A percentile compares a stretch with the other conserved stretches of the same genome.
Conservation (phyloP, 306 rosid species). For the Calophaca sinica region DNA sequence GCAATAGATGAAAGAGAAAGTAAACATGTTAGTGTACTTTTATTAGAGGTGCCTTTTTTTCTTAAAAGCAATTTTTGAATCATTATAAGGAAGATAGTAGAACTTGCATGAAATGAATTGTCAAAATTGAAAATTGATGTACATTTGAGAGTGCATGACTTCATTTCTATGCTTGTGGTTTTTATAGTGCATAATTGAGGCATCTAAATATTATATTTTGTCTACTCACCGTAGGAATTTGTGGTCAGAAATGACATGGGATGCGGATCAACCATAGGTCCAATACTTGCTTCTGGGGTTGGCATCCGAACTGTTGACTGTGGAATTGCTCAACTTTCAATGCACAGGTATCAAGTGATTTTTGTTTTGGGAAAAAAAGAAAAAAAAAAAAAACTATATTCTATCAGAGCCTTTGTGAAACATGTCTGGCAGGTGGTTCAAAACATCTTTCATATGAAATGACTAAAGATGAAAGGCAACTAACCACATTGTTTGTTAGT, state of each 20-base stretch:
- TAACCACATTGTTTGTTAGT: too few species aligned
- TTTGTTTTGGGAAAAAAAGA: too few species aligned
- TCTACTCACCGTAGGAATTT: slow-evolving; percentile 67
- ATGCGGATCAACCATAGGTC: slow-evolving; percentile 98
- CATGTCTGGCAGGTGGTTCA: neutral
- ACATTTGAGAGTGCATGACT: neutral
- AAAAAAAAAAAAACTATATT: neutral
- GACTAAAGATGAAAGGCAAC: too few species aligned
- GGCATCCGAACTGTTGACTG: slow-evolving; percentile 97
- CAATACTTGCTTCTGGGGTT: slow-evolving; percentile 93
- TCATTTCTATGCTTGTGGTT: slow-evolving; percentile 4
- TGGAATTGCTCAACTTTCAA: slow-evolving; percentile 97
- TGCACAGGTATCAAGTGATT: slow-evolving; percentile 83
- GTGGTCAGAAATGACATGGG: slow-evolving; percentile 99
- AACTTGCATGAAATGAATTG: neutral
- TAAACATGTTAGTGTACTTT: neutral
- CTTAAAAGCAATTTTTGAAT: neutral
- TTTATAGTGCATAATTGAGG: slow-evolving; percentile 11
- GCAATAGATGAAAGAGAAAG: slow-evolving; percentile 20
- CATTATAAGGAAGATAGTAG: neutral
- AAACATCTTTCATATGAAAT: too few species aligned
- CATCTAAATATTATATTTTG: neutral
- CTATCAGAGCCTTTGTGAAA: slow-evolving; percentile 20
- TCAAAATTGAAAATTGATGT: slow-evolving; percentile 27
- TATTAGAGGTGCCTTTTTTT: slow-evolving; percentile 13